Base-by-base conservation (phyloP, 1,284 basidiomycete genomes). In the Boletus albobrunnescens region DNA sequence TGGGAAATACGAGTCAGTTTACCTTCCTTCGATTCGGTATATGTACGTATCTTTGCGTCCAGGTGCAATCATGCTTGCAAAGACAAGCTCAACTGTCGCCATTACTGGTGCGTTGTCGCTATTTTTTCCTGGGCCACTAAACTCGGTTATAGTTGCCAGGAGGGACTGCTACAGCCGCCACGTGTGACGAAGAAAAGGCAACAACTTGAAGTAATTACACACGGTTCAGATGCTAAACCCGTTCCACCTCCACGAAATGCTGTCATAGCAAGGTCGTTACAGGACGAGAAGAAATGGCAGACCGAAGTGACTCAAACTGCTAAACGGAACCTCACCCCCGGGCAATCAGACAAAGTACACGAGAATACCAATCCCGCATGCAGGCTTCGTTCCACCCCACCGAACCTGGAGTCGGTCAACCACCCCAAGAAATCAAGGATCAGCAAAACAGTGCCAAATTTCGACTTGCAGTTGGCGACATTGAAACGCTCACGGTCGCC, bases 31-130 rank as follows among this genome's bases (percentile, higher is more conserved):
- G 10, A 32, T n/a, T 36, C 26, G 22, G 22, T n/a, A 17, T 19
- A 50, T 23, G 2, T 44, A 41, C 10, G 14, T 28, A 30, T 36
- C 41, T 19, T 44, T 35, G 22, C 32, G 22, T 36, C n/a, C 43
- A 89, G 87, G 48, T 91, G 88, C 57, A 86, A 87, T 54, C 88
- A 91, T 57, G 50, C 72, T n/a, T 91, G 88, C 71, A 87, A 84
- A 59, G 79, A 88, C 58, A 91, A 90, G 64, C 69, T 70, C 3
- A 74, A 71, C 37, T 91, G 88, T 59, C 76, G 82, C 22, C 87
- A 91, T 69, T 60, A 82, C 27, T 91, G 87, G 88, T 55, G 72
- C 50, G 42, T 54, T 31, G 38, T 37, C 26, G 45, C 23, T 27
- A n/a, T 22, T 27, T 14, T 30, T 5, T 19, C 20, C 16, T 20